Conservation (phyloP, 106 monocot species). For the Apostasia ramifera region DNA sequence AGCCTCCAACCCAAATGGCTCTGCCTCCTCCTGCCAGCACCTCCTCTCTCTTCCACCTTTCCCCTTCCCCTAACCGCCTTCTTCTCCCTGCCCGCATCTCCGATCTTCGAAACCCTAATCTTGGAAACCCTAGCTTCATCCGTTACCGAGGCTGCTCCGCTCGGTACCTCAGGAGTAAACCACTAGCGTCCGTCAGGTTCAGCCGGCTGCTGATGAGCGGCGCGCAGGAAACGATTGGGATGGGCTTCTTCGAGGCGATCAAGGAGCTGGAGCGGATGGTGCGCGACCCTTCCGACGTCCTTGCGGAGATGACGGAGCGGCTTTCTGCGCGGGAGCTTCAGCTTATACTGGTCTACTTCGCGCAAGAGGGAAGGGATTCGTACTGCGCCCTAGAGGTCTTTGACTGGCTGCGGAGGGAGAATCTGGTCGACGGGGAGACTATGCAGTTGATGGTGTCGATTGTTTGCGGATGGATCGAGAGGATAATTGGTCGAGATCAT, state of each 20-base stretch:
- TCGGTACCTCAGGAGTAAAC: background rate
- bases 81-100: background rate
- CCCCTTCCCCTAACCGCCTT: slow-evolving; percentile 7
- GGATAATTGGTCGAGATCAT: slow-evolving; percentile 47
- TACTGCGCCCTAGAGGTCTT: slow-evolving; percentile 97
- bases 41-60: background rate
- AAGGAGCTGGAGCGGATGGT: slow-evolving; percentile 80
- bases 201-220: slow-evolving; percentile 31
- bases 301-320: slow-evolving; percentile 51
- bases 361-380: slow-evolving; percentile 86
- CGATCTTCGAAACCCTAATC: background rate
- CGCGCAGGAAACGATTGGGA: slow-evolving; percentile 30
- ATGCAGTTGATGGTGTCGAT: slow-evolving; percentile 97
- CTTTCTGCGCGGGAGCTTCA: slow-evolving; percentile 84
- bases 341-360: slow-evolving; percentile 89
- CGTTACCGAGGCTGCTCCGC: background rate
- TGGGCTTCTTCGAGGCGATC: slow-evolving; percentile 62
- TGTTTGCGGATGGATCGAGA: slow-evolving; percentile 81
- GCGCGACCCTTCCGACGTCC: slow-evolving; percentile 70
- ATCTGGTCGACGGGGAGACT: slow-evolving; percentile 77
- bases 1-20: slow-evolving; percentile 2
- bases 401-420: slow-evolving; percentile 81
- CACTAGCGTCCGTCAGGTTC: slow-evolving; percentile 19
- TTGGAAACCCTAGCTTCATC: background rate
- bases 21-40: background rate